Percentiles rank a stretch among this genome's conserved stretches.
Conservation (phyloP, 306 rosid genomes). For the cucumber (Cucumis sativus) region Cucumber_9930_V3 NC_026655.2:16854001-16854500, state of each 20-base stretch:
- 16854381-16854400: constrained; percentile 70
- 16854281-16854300: constrained; percentile 81
- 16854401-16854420: constrained; percentile 45
- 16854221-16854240: neutral
- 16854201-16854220: constrained; percentile 2
- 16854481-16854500: neutral
- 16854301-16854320: constrained; percentile 93
- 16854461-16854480: no score
- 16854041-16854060: constrained; percentile 68
- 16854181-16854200: constrained; percentile 14
- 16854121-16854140: constrained; percentile 99
- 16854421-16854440: constrained; percentile 10
- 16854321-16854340: constrained; percentile 61
- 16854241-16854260: neutral
- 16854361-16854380: constrained; percentile 66
- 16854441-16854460: constrained; percentile 12
- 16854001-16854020: constrained; percentile 90
- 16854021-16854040: constrained; percentile 72
- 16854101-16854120: constrained; percentile 84
- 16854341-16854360: constrained; percentile 96
- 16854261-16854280: constrained; percentile 63
- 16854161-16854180: constrained; percentile 91
- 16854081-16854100: constrained; percentile 83
- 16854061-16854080: constrained; percentile 99
- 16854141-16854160: constrained; percentile 92